Percentiles rank a stretch among this genome's conserved stretches.
Conservation (phyloP, 495 filamentous ascomycete genomes). For the Talaromyces stipitatus region DNA sequence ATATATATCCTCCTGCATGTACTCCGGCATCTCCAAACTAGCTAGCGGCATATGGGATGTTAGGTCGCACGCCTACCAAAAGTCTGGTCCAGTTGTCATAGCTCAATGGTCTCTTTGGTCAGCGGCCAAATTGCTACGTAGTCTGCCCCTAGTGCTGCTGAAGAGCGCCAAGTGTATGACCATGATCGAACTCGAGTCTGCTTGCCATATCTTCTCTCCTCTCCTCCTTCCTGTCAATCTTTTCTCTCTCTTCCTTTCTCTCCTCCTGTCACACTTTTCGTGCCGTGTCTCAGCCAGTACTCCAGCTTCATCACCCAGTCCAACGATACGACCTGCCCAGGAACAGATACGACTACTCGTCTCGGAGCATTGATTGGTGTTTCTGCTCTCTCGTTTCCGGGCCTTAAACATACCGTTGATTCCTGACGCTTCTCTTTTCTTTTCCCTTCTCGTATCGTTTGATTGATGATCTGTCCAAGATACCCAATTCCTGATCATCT, state of each 20-base stretch:
- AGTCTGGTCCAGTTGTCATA: neutral
- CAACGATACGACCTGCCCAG: neutral
- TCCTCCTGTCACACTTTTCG: conserved; percentile 11
- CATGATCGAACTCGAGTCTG: neutral
- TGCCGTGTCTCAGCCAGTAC: neutral
- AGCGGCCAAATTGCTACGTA: neutral
- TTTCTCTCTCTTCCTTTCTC: conserved; percentile 10
- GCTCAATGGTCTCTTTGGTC: neutral
- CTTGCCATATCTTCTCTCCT: conserved; percentile 6
- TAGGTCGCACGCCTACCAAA: neutral
- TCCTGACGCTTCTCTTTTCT: neutral
- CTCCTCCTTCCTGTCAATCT: conserved; percentile 3
- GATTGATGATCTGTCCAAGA: neutral
- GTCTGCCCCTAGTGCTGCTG: neutral
- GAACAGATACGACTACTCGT: neutral
- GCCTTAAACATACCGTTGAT: conserved; percentile 30
- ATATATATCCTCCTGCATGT: neutral
- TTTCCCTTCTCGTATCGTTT: neutral
- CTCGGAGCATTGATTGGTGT: conserved; percentile 4
- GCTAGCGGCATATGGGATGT: neutral
- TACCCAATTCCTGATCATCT: neutral
- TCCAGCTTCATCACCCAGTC: no score
- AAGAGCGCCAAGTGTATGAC: no score
- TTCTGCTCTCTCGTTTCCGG: conserved; percentile 13
- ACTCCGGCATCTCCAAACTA: neutral